phyloP scores from a whole-genome alignment of 148 eudicot species.

The Vaccinium darrowii region DNA sequence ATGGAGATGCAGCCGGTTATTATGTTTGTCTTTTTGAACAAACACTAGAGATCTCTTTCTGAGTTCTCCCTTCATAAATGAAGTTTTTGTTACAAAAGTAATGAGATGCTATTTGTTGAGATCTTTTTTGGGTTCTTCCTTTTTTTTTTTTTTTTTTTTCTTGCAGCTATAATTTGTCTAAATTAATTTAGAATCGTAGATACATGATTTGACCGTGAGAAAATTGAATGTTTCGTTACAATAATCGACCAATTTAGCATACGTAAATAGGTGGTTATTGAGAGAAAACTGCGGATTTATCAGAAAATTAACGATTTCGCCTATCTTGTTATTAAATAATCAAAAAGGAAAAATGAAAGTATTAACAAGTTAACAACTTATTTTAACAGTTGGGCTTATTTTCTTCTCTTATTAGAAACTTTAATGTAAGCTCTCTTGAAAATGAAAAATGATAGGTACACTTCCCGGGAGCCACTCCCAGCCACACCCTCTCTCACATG shows the following conservation, averaged over 20 bases:
- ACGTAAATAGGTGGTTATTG: not conserved
- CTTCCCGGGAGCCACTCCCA: too few relatives aligned
- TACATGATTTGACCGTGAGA: too few relatives aligned
- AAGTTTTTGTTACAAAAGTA: not conserved
- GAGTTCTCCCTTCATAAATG: constrained; percentile 9
- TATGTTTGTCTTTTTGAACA: constrained; percentile 1
- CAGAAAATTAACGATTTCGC: too few relatives aligned
- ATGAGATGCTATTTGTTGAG: not conserved
- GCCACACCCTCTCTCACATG: too few relatives aligned
- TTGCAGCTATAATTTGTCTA: not conserved
- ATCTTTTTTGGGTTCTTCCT: not conserved
- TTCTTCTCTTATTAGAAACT: too few relatives aligned
- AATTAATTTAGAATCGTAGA: too few relatives aligned
- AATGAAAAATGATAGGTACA: too few relatives aligned
- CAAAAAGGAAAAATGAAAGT: too few relatives aligned
- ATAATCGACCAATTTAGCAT: too few relatives aligned
- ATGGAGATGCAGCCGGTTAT: not conserved
- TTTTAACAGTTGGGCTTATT: too few relatives aligned
- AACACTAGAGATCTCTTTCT: not conserved
- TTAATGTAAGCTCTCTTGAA: not conserved
- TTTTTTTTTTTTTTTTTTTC: not conserved
- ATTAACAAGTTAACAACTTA: not conserved
- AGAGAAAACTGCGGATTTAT: not conserved
- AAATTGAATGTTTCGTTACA: too few relatives aligned
- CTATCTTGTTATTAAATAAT: not conserved